These are phyloP conservation scores for Acanthochlamys bracteata DNA, from an alignment of 106 monocot species.

Conservation along the genomic window DNA sequence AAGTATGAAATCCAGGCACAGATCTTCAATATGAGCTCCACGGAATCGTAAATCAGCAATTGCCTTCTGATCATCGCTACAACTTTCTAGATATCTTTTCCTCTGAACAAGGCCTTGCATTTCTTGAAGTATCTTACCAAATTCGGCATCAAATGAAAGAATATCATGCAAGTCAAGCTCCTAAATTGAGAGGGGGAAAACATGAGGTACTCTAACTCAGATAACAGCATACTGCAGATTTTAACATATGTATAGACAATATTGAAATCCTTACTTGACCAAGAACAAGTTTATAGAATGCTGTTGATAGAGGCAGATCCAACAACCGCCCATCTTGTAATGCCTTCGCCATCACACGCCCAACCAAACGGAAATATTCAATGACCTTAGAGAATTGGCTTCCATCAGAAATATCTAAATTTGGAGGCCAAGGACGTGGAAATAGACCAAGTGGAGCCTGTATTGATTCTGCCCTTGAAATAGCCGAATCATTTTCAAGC, in stretches of 20 bases:
- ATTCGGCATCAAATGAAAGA: conserved; percentile 80
- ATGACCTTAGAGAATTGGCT: conserved; percentile 64
- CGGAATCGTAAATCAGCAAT: conserved; percentile 54
- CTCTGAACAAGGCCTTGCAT: conserved; percentile 63
- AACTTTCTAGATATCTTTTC: conserved; percentile 48
- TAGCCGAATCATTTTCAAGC: conserved; percentile 10
- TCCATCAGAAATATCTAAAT: conserved; percentile 53
- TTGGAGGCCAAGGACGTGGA: conserved; percentile 84
- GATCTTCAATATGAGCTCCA: conserved; percentile 66
- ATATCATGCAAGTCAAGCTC: conserved; percentile 93
- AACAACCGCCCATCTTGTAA: conserved; percentile 92
- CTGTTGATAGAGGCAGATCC: conserved; percentile 66
- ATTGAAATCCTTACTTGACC: conserved; percentile 56
- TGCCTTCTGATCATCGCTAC: conserved; percentile 24
- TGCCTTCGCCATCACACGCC: conserved; percentile 88
- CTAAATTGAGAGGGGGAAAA: conserved; percentile 20
- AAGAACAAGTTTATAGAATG: conserved; percentile 84
- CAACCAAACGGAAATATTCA: conserved; percentile 80
- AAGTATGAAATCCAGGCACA: conserved; percentile 84
- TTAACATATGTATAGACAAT: not conserved
- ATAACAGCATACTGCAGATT: not conserved
- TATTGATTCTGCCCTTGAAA: conserved; percentile 34
- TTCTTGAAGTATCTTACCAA: conserved; percentile 91
- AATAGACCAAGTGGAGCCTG: conserved; percentile 84
- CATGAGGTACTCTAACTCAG: not conserved